Base-by-base conservation (phyloP, 1,284 basidiomycete species). In the Pseudozyma pruni region DNA sequence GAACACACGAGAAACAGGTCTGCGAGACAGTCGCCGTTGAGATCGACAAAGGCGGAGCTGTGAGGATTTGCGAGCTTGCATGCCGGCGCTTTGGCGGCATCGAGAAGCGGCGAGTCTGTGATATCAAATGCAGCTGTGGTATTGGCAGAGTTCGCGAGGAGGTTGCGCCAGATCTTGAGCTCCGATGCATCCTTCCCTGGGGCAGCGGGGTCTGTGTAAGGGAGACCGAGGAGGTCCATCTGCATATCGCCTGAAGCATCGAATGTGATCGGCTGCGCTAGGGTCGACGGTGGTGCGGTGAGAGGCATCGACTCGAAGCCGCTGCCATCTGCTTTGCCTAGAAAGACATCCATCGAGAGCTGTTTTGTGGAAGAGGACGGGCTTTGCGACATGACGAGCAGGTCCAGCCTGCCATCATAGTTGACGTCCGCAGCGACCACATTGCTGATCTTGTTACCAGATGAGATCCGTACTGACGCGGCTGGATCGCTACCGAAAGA, bases 11-110 rank as follows among this genome's bases (percentile, higher is more conserved):
- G 86, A 79, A 98, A 95, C 4, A 98, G 84, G 76, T 98, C 95
- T 89, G 76, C 93, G 7, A 97, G 86, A 82, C 96, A 98, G 83
- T 99, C 95, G 13, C 95, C 95, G 72, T 98, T 89, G 44, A 99
- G 84, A 80, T 99, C 95, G 16, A 98, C 87, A n/a, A 93, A 91
- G 0, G 94, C 93, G 80, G 94, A 96, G 80, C 91, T 94, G 82
- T 98, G 96, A 1, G 94, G 94, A 71, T 90, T 88, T 3, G 91
- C 87, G 11, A 95, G 83, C 13, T 85, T 87, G 83, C 96, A 98
- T 17, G 59, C 45, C 1, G 75, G 71, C 22, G 56, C 56, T 14
- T 62, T 48, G 25, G 32, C n/a, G 7, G 56, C 54, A 22, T 70
- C 50, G 7, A 64, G 41, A 9, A 64, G 47, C 29, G 67, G 62